Conservation (phyloP, 768 basidiomycete genomes). For the Coprinopsis strossmayeri region DNA sequence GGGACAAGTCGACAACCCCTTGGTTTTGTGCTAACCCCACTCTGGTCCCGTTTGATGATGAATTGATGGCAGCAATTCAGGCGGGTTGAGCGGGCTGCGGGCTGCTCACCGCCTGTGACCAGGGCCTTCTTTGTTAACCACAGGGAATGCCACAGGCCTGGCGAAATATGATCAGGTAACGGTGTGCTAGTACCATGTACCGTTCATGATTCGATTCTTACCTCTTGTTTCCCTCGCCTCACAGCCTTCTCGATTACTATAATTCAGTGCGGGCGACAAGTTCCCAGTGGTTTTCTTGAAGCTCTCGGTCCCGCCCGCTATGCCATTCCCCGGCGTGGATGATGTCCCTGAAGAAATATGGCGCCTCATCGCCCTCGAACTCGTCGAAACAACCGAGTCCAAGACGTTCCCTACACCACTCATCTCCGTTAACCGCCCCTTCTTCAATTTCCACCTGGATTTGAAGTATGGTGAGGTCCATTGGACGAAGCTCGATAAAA, state of each 20-base stretch:
- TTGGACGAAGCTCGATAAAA: constrained; percentile 25
- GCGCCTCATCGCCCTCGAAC: constrained; percentile 3
- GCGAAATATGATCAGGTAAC: too few species aligned
- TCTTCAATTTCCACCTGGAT: constrained; percentile 8
- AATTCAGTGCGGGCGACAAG: neutral
- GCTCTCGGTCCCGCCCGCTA: neutral
- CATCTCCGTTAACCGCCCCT: constrained; percentile 2
- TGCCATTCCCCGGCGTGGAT: neutral
- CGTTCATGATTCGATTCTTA: too few species aligned
- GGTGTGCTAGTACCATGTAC: too few species aligned
- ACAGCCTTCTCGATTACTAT: too few species aligned
- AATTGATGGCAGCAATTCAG: too few species aligned
- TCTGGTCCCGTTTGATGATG: too few species aligned
- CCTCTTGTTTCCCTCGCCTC: too few species aligned
- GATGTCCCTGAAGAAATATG: constrained; percentile 5
- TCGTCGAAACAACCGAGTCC: neutral
- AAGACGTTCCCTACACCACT: neutral
- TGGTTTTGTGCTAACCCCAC: neutral
- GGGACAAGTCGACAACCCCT: neutral
- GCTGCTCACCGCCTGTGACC: too few species aligned
- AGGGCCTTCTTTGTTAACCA: too few species aligned
- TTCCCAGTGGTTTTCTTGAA: neutral
- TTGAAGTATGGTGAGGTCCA: constrained; percentile 15
- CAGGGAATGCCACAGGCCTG: too few species aligned
- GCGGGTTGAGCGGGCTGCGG: too few species aligned